Evolutionary conservation across 805 yeast species (phyloP).

Genomic region (Yarrowia osloensis): DNA sequence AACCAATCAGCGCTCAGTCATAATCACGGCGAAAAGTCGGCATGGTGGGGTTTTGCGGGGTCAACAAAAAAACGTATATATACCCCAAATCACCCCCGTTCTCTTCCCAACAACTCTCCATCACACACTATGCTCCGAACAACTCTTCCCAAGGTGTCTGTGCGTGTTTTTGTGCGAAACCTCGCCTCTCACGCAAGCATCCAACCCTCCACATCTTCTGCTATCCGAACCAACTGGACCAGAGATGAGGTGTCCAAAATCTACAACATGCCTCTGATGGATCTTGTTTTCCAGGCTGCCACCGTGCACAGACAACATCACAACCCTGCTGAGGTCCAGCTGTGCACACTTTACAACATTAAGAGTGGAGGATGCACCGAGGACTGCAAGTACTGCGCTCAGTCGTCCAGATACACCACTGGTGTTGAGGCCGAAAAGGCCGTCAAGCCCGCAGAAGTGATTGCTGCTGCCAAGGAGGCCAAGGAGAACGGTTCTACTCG

Average conservation of each 20-base stretch:
- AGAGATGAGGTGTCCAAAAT: constrained; percentile 59
- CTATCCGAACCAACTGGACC: constrained; percentile 51
- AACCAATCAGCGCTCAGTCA: neutral
- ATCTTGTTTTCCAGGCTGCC: constrained; percentile 61
- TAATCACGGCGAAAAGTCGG: constrained; percentile 7
- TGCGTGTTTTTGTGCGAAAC: neutral
- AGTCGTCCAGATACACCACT: constrained; percentile 63
- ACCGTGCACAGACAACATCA: constrained; percentile 66
- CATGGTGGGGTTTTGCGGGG: constrained; percentile 7
- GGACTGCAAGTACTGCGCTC: constrained; percentile 81
- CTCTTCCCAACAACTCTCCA: neutral
- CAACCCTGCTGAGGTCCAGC: constrained; percentile 68
- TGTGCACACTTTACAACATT: constrained; percentile 73
- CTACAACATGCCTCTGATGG: constrained; percentile 66
- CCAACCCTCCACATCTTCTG: constrained; percentile 19
- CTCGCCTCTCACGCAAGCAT: constrained; percentile 11
- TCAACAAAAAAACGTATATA: constrained; percentile 15
- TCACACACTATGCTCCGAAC: neutral
- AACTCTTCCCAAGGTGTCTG: neutral
- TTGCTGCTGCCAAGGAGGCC: constrained; percentile 64
- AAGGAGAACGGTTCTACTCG: constrained; percentile 72
- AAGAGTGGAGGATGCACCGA: constrained; percentile 83
- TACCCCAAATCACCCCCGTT: neutral
- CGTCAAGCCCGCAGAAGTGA: constrained; percentile 61
- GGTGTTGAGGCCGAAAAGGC: constrained; percentile 71